Percentiles rank a stretch among this genome's conserved stretches.
These are phyloP conservation scores for Wallacemonas collosoma DNA, from an alignment of 208 protist genomes.

Conservation along the genomic window DNA sequence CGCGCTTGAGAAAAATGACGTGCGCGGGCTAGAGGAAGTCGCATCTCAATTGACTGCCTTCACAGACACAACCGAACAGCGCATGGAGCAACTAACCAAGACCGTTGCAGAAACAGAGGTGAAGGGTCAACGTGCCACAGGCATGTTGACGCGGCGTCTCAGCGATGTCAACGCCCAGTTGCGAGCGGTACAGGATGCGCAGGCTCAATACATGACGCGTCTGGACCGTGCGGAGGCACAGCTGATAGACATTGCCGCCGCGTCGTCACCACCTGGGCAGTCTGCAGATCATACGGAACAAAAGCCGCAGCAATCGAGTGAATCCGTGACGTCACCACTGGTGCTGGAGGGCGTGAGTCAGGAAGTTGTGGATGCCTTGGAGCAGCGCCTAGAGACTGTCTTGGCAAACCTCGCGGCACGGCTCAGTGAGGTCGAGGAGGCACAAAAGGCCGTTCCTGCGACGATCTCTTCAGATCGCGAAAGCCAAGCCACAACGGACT, in stretches of 20 bases:
- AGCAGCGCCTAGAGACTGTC: constrained; percentile 7
- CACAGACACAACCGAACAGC: background rate
- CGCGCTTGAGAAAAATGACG: background rate
- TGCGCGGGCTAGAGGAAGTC: background rate
- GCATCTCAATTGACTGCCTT: background rate
- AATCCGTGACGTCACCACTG: too few relatives aligned
- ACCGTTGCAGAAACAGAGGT: constrained; percentile 1
- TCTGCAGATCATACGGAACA: background rate
- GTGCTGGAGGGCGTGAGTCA: background rate
- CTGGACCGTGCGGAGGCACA: background rate
- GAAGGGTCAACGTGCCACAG: background rate
- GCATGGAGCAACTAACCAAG: constrained; percentile 7
- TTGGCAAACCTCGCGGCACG: background rate
- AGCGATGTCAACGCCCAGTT: constrained; percentile 5
- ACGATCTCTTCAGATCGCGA: background rate
- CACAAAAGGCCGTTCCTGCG: background rate
- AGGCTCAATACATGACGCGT: background rate
- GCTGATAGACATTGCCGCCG: background rate
- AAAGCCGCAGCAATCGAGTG: background rate
- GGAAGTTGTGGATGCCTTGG: constrained; percentile 4
- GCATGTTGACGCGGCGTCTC: constrained; percentile 1
- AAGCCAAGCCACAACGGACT: background rate
- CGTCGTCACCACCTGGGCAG: background rate
- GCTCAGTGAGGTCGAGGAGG: background rate
- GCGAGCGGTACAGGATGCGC: background rate